Evolutionary conservation across 192 early-diverging fungal species (phyloP).

Genomic region (Endogone sp.): DNA sequence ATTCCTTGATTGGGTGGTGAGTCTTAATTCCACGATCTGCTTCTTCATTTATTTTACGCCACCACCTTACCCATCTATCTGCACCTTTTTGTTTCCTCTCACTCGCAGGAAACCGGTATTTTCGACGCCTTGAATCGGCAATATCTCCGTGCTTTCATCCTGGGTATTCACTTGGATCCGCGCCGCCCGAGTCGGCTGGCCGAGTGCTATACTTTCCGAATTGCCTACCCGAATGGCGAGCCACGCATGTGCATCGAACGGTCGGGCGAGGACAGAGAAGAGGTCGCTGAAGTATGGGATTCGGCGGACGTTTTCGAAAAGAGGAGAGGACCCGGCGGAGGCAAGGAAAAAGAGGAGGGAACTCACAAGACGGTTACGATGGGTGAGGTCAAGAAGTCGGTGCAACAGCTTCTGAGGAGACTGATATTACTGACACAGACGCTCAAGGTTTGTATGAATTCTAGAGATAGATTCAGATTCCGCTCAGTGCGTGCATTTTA

Average conservation of each 20-base stretch:
- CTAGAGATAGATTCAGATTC: neutral
- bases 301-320: slow-evolving; percentile 6
- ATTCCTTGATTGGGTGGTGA: slow-evolving; percentile 17
- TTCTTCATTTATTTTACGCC: neutral
- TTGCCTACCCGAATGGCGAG: slow-evolving; percentile 40
- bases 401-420: slow-evolving; percentile 33
- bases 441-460: slow-evolving; percentile 25
- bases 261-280: neutral
- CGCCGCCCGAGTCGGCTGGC: slow-evolving; percentile 35
- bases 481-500: too few species aligned
- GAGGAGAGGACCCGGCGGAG: slow-evolving; percentile 12
- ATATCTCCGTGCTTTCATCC: slow-evolving; percentile 43
- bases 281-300: slow-evolving; percentile 1
- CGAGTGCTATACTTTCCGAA: slow-evolving; percentile 47
- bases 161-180: slow-evolving; percentile 45
- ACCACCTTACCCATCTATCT: too few species aligned
- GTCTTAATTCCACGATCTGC: neutral
- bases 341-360: neutral
- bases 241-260: slow-evolving; percentile 24
- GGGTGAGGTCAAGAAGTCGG: slow-evolving; percentile 33
- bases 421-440: slow-evolving; percentile 49
- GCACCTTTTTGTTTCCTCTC: too few species aligned
- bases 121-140: slow-evolving; percentile 39
- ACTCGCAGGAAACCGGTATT: slow-evolving; percentile 34
- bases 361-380: slow-evolving; percentile 8